A percentile compares a stretch with the other conserved stretches of the same genome.
Conservation (phyloP, 768 basidiomycete genomes). For the Mycena rosella region DNA sequence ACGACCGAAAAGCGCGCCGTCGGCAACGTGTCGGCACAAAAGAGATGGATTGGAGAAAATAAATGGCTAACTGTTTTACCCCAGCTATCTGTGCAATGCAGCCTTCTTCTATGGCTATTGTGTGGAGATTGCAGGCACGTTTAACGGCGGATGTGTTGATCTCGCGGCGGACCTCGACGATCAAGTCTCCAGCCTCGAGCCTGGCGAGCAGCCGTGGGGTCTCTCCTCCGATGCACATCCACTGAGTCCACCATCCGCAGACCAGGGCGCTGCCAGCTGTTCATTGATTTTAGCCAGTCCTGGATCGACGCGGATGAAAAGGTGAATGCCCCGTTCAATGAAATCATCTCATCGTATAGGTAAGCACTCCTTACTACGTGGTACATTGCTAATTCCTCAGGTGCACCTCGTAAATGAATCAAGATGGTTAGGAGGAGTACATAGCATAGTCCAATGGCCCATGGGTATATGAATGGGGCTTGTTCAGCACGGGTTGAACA, state of each 20-base stretch:
- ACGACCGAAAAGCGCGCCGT: neutral
- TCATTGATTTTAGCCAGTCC: constrained; percentile 8
- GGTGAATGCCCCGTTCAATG: constrained; percentile 7
- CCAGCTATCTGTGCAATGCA: constrained; percentile 2
- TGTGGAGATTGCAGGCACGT: neutral
- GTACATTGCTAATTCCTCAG: too few species aligned
- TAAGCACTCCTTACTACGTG: too few species aligned
- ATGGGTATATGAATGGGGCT: too few species aligned
- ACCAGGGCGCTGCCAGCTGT: constrained; percentile 6
- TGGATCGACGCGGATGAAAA: neutral
- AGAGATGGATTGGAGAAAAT: neutral
- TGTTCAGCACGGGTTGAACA: too few species aligned
- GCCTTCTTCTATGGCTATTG: constrained; percentile 17
- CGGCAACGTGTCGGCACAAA: neutral
- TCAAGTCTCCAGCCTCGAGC: constrained; percentile 17
- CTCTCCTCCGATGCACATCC: neutral
- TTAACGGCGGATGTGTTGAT: constrained; percentile 11
- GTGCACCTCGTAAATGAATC: too few species aligned
- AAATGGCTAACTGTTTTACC: neutral
- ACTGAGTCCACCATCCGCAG: neutral
- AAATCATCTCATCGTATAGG: constrained; percentile 15
- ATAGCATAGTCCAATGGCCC: too few species aligned
- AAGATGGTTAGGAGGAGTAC: too few species aligned
- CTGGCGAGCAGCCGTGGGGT: neutral
- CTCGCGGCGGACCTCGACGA: constrained; percentile 19